A percentile compares a stretch with the other conserved stretches of the same genome.
phyloP scores from a whole-genome alignment of 179 eudicot species.

The Gypsophila paniculata region DNA sequence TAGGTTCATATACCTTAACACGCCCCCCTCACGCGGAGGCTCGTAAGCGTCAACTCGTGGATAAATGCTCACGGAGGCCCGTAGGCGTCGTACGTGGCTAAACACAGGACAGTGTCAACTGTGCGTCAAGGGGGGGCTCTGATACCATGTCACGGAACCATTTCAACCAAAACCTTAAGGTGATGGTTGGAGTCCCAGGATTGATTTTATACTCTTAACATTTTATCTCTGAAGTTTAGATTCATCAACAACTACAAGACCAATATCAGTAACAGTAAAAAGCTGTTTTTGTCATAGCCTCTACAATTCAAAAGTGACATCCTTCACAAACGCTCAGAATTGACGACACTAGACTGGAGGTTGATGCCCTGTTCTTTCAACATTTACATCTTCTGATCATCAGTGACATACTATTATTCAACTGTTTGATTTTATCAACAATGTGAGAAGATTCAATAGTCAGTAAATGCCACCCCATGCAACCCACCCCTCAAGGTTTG shows the following conservation, averaged over 20 bases:
- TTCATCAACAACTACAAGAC: background rate
- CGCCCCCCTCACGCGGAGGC: too few relatives aligned
- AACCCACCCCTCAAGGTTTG: background rate
- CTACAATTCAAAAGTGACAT: background rate
- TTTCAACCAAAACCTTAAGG: too few relatives aligned
- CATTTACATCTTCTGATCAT: background rate
- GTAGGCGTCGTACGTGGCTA: too few relatives aligned
- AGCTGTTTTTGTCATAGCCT: background rate
- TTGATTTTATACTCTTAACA: too few relatives aligned
- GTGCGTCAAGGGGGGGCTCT: too few relatives aligned
- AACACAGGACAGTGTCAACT: too few relatives aligned
- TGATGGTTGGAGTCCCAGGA: too few relatives aligned
- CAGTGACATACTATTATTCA: background rate
- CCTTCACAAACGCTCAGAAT: conserved; percentile 1
- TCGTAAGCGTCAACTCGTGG: too few relatives aligned
- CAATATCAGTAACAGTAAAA: background rate
- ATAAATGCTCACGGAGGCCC: too few relatives aligned
- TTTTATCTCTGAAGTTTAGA: background rate
- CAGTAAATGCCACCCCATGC: background rate
- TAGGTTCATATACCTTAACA: too few relatives aligned
- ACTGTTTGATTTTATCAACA: background rate
- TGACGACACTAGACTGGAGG: background rate
- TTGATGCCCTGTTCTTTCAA: background rate
- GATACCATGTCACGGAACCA: too few relatives aligned
- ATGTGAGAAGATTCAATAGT: background rate